These are phyloP conservation scores for Knufia petricola DNA, from an alignment of 2,329 filamentous ascomycete species.

Conservation along the genomic window DNA sequence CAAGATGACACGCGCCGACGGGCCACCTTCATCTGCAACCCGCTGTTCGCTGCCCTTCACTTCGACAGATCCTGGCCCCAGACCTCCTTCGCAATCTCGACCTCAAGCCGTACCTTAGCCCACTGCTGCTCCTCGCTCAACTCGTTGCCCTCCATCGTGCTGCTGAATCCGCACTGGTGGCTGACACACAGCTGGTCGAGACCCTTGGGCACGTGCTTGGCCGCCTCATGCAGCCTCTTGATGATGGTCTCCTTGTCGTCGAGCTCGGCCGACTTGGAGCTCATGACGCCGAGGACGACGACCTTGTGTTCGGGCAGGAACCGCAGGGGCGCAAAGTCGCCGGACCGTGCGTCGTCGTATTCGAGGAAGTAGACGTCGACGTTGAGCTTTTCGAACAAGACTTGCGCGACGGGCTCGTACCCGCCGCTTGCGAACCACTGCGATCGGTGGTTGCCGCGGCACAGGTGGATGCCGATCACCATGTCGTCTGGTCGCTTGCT, in stretches of 20 bases:
- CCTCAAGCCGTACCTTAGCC: constrained; percentile 46
- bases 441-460: constrained; percentile 47
- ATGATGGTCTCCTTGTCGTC: constrained; percentile 39
- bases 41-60: not conserved
- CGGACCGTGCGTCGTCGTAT: constrained; percentile 48
- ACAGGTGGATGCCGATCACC: constrained; percentile 49
- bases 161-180: constrained; percentile 50
- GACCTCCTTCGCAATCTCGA: constrained; percentile 49
- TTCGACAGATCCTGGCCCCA: constrained; percentile 42
- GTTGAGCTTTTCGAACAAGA: constrained; percentile 48
- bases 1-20: no score
- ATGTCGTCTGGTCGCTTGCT: constrained; percentile 44
- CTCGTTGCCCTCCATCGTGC: constrained; percentile 47
- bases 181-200: constrained; percentile 47
- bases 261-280: constrained; percentile 48
- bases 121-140: constrained; percentile 49
- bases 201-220: constrained; percentile 41
- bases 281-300: constrained; percentile 48
- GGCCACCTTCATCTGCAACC: no score
- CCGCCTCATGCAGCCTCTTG: constrained; percentile 38
- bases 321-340: constrained; percentile 47
- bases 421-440: constrained; percentile 51
- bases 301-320: constrained; percentile 46
- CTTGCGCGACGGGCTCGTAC: constrained; percentile 49
- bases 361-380: constrained; percentile 53